A percentile compares a stretch with the other conserved stretches of the same genome.
phyloP scores from a whole-genome alignment of 768 basidiomycete genomes.

The Amanita rubescens region DNA sequence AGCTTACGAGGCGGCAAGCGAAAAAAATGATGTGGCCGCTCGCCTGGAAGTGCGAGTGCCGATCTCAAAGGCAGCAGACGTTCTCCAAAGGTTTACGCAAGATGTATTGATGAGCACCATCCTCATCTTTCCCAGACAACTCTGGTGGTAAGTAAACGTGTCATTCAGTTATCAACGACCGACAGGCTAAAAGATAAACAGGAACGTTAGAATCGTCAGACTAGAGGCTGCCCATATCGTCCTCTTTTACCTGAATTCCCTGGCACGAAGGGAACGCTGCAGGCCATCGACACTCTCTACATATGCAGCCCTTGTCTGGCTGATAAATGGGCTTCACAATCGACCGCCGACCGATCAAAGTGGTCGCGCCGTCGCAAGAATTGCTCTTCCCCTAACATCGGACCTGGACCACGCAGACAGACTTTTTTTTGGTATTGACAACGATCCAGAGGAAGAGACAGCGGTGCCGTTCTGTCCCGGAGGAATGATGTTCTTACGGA shows the following conservation, averaged over 20 bases:
- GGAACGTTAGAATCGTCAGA: neutral
- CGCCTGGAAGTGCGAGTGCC: slow-evolving; percentile 1
- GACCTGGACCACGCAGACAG: neutral
- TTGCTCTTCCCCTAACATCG: neutral
- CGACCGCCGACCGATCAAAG: neutral
- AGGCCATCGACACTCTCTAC: neutral
- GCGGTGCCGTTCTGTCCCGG: neutral
- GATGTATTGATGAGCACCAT: neutral
- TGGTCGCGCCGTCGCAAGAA: neutral
- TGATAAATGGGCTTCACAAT: slow-evolving; percentile 1
- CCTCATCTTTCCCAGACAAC: neutral
- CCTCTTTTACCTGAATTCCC: neutral
- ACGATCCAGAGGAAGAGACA: neutral
- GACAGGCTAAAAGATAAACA: neutral
- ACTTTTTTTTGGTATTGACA: neutral
- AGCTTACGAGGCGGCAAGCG: neutral
- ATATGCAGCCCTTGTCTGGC: neutral
- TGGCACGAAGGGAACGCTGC: neutral
- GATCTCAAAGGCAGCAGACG: neutral
- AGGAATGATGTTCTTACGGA: neutral
- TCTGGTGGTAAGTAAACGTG: neutral
- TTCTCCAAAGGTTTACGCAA: neutral
- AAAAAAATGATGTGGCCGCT: neutral
- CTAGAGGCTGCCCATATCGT: neutral
- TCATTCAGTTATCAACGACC: neutral